A percentile compares a stretch with the other conserved stretches of the same genome.
Conservation (phyloP, 2,329 filamentous ascomycete species). For the Stromatinia cepivora region DNA sequence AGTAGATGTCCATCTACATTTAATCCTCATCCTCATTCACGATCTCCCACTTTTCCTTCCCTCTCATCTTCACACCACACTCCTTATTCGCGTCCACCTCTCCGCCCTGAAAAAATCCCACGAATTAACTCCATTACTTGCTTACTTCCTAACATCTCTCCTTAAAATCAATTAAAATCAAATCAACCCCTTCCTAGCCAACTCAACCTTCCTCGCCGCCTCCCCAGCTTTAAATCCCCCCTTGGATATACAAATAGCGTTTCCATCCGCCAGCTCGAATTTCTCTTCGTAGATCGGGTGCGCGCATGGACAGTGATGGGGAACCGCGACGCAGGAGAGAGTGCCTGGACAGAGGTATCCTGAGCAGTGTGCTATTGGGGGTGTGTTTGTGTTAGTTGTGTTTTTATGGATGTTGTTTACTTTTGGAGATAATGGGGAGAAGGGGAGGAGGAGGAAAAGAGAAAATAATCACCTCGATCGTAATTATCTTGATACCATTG, state of each 20-base stretch:
- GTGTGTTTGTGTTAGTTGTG: background rate
- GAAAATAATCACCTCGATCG: constrained; percentile 55
- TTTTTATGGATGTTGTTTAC: background rate
- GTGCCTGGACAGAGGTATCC: constrained; percentile 95
- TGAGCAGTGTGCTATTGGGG: constrained; percentile 70
- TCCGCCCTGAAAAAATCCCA: background rate
- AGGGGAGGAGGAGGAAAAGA: background rate
- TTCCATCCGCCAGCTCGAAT: constrained; percentile 70
- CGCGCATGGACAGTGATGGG: constrained; percentile 93
- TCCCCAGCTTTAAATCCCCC: constrained; percentile 73
- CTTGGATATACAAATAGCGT: constrained; percentile 71
- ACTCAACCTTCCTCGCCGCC: constrained; percentile 72
- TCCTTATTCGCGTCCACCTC: too few relatives aligned
- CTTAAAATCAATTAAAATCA: constrained; percentile 41
- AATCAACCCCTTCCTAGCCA: constrained; percentile 76
- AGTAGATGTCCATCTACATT: background rate
- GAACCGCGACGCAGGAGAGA: constrained; percentile 91
- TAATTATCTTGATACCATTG: constrained; percentile 74
- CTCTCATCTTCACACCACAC: background rate
- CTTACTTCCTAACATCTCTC: background rate
- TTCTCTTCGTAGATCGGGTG: constrained; percentile 78
- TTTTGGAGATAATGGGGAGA: background rate
- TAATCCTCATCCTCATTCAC: background rate
- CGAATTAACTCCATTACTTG: background rate
- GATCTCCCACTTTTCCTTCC: too few relatives aligned